Evolutionary conservation across 768 basidiomycete species (phyloP).

Genomic region (Suillus paluster): DNA sequence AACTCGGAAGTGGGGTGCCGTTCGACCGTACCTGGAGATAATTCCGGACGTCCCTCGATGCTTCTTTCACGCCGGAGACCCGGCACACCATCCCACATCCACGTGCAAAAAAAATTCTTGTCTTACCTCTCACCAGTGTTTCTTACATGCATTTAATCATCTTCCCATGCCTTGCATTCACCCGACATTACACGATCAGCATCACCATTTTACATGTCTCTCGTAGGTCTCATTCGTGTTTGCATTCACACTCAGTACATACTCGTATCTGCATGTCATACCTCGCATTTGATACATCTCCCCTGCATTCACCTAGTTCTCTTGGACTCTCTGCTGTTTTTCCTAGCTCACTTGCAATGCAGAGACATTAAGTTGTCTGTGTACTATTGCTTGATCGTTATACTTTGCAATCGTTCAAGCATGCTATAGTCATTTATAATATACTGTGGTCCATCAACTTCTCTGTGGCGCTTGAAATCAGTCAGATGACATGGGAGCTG

Average conservation of each 20-base stretch:
- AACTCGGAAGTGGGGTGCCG: constrained; percentile 43
- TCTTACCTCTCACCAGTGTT: constrained; percentile 19
- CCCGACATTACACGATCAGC: constrained; percentile 19
- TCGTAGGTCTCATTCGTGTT: constrained; percentile 15
- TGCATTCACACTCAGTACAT: constrained; percentile 12
- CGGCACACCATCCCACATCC: constrained; percentile 5
- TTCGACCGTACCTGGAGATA: constrained; percentile 39
- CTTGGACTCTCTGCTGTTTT: constrained; percentile 21
- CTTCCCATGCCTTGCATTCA: constrained; percentile 17
- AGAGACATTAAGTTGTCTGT: constrained; percentile 7
- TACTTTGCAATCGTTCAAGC: neutral
- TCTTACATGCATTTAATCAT: constrained; percentile 26
- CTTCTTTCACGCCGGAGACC: neutral
- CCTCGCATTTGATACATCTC: constrained; percentile 20
- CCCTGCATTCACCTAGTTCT: constrained; percentile 14
- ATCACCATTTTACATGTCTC: constrained; percentile 21
- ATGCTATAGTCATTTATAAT: constrained; percentile 7
- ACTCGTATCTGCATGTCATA: constrained; percentile 28
- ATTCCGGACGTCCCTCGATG: constrained; percentile 9
- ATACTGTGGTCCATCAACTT: constrained; percentile 1
- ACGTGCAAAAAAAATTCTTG: constrained; percentile 20
- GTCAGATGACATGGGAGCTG: neutral
- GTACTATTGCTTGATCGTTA: constrained; percentile 1
- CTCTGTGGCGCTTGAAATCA: neutral
- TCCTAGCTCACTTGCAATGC: constrained; percentile 10